Evolutionary conservation across 2,329 filamentous ascomycete species (phyloP).

Genomic region (Hypoxylon sp.): DNA sequence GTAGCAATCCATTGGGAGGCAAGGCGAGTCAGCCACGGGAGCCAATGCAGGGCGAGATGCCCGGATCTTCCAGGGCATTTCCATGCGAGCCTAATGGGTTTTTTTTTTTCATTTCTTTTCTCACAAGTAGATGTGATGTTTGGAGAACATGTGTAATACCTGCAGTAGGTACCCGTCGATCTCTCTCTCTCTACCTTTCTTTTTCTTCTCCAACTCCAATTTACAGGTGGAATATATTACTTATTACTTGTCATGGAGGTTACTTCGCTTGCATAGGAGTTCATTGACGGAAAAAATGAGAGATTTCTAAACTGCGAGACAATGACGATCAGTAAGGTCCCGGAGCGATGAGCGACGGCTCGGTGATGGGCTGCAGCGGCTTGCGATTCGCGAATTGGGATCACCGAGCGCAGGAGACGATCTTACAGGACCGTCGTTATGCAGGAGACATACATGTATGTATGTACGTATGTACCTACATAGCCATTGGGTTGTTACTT

Average conservation of each 20-base stretch:
- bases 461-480: background rate
- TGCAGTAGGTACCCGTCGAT: slow-evolving; percentile 24
- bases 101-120: background rate
- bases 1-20: slow-evolving; percentile 15
- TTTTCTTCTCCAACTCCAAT: no score
- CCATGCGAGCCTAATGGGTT: slow-evolving; percentile 32
- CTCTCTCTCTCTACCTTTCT: background rate
- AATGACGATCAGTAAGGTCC: slow-evolving; percentile 40
- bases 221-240: no score
- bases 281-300: slow-evolving; percentile 28
- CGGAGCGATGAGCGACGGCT: slow-evolving; percentile 29
- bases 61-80: slow-evolving; percentile 31
- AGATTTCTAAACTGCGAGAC: slow-evolving; percentile 24
- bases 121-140: background rate
- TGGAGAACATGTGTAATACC: background rate
- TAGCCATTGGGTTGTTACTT: background rate
- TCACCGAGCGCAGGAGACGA: slow-evolving; percentile 15
- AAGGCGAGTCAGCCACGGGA: slow-evolving; percentile 45
- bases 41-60: slow-evolving; percentile 41
- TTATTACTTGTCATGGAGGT: background rate
- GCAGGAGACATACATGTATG: slow-evolving; percentile 29
- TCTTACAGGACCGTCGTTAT: slow-evolving; percentile 33
- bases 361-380: slow-evolving; percentile 19
- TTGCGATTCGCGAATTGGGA: slow-evolving; percentile 45
- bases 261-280: slow-evolving; percentile 6